phyloP scores from a whole-genome alignment of 2,329 filamentous ascomycete species.

The Ascosphaera pollenicola region DNA sequence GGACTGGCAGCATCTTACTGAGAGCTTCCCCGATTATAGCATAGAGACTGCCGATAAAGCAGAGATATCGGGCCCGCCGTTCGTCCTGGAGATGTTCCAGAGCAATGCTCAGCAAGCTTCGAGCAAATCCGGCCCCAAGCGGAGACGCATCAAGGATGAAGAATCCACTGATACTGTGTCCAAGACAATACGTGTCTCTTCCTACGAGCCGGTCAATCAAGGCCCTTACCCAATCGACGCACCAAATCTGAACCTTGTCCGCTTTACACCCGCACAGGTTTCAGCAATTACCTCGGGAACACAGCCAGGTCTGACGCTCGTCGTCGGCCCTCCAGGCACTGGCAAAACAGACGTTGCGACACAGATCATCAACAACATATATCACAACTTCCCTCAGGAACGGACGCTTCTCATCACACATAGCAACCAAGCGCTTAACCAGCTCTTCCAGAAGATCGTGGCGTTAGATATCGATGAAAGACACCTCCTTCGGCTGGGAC shows the following conservation, averaged over 20 bases:
- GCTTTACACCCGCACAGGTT: conserved; percentile 77
- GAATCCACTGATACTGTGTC: conserved; percentile 41
- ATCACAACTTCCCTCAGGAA: conserved; percentile 90
- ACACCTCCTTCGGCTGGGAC: conserved; percentile 75
- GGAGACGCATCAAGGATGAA: conserved; percentile 46
- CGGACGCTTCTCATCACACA: conserved; percentile 84
- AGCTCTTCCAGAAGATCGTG: conserved; percentile 96
- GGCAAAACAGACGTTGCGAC: conserved; percentile 99
- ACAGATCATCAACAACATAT: conserved; percentile 97
- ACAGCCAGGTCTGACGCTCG: conserved; percentile 79
- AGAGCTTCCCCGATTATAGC: conserved; percentile 70
- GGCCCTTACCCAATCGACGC: conserved; percentile 76
- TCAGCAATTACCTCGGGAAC: conserved; percentile 87
- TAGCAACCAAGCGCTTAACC: conserved; percentile 94
- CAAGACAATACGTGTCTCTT: conserved; percentile 59
- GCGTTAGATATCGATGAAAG: conserved; percentile 87
- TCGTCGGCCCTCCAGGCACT: conserved; percentile 87
- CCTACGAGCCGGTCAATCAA: conserved; percentile 70
- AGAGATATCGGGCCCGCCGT: conserved; percentile 65
- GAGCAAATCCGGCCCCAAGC: conserved; percentile 58
- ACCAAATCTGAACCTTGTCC: conserved; percentile 59
- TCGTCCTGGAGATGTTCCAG: conserved; percentile 50
- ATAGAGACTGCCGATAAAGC: conserved; percentile 55
- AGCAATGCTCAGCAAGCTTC: conserved; percentile 26
- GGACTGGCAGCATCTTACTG: conserved; percentile 82